Evolutionary conservation across 2,329 filamentous ascomycete genomes (phyloP).

Genomic region (Pyrenophora seminiperda): DNA sequence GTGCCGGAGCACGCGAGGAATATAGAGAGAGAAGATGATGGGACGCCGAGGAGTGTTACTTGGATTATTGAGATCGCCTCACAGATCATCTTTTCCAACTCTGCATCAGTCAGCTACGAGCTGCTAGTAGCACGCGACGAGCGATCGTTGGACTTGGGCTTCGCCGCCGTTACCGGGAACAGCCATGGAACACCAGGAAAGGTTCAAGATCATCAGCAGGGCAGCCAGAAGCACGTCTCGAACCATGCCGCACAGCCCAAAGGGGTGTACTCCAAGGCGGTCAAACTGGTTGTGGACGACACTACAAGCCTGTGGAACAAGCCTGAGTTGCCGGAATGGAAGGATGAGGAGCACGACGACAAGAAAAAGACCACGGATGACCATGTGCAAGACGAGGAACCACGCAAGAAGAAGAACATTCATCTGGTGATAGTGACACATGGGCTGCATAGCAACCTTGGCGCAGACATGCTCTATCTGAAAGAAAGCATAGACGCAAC

Average conservation of each 20-base stretch:
- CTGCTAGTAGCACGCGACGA: slow-evolving; percentile 83
- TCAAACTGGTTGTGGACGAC: slow-evolving; percentile 81
- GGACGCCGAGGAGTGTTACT: slow-evolving; percentile 63
- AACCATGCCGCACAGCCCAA: slow-evolving; percentile 67
- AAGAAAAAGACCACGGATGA: slow-evolving; percentile 34
- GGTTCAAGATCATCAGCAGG: slow-evolving; percentile 76
- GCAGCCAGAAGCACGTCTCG: slow-evolving; percentile 57
- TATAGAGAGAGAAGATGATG: slow-evolving; percentile 25
- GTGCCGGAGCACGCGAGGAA: slow-evolving; percentile 77
- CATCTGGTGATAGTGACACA: slow-evolving; percentile 94
- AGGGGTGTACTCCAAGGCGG: slow-evolving; percentile 82
- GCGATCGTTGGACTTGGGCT: slow-evolving; percentile 74
- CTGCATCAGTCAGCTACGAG: slow-evolving; percentile 86
- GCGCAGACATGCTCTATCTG: slow-evolving; percentile 93
- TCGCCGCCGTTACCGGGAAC: slow-evolving; percentile 60
- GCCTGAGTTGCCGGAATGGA: slow-evolving; percentile 75
- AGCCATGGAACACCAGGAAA: slow-evolving; percentile 62
- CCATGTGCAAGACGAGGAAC: slow-evolving; percentile 18
- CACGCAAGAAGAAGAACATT: slow-evolving; percentile 72
- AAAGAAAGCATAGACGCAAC: slow-evolving; percentile 96
- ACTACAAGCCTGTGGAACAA: slow-evolving; percentile 91
- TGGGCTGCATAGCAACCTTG: slow-evolving; percentile 92
- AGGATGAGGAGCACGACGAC: slow-evolving; percentile 40
- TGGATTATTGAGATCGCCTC: slow-evolving; percentile 93
- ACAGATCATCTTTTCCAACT: slow-evolving; percentile 91